Base-by-base conservation (phyloP, 352 stramenopile genomes). In the Phytophthora europaea region DNA sequence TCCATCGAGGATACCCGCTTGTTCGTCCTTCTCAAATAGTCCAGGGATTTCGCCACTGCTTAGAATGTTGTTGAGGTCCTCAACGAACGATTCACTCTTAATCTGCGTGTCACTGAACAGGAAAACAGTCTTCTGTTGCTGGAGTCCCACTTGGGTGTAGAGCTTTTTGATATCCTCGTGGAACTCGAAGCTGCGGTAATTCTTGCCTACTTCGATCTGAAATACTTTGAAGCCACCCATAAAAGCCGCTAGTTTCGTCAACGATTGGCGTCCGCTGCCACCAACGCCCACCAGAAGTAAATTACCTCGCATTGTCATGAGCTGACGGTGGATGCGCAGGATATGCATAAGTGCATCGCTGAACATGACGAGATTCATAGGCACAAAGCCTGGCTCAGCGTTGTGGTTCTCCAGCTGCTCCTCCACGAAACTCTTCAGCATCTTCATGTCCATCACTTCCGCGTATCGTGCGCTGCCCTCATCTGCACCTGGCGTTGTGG, bases 21-120 rank as follows among this genome's bases (percentile, higher is more conserved):
- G 82, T 12, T 98, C 95, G 53, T 98, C 95, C 68, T 98, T 98
- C 31, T 93, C 88, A 68, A 97, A 98, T 0, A 98, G 72, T 13
- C 94, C 96, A 3, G 95, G 95, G 28, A 98, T 94, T 73, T 98
- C 92, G 9, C 95, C 95, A 28, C 85, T 97, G 51, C 89, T 97
- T 3, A 98, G 73, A 6, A 98, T 94, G 58, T 98, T 98, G 79
- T 97, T 98, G 1, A 98, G 72, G 61, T 98, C 95, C 64, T 98
- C 93, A 8, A 98, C 78, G 61, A 98, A 98, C 23, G 79, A 91
- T 63, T 98, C 94, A 47, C 92, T 95, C 73, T 98, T 98, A 72
- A 98, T 97, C 68, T 98, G 93, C 6, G 89, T 98, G 60, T 98
- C 95, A 54, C 92, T 98, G 60, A 98, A 98, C 10, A 98, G 72